A percentile compares a stretch with the other conserved stretches of the same genome.
phyloP scores from a whole-genome alignment of 208 protist genomes.

The Trypanosoma lewisi region DNA sequence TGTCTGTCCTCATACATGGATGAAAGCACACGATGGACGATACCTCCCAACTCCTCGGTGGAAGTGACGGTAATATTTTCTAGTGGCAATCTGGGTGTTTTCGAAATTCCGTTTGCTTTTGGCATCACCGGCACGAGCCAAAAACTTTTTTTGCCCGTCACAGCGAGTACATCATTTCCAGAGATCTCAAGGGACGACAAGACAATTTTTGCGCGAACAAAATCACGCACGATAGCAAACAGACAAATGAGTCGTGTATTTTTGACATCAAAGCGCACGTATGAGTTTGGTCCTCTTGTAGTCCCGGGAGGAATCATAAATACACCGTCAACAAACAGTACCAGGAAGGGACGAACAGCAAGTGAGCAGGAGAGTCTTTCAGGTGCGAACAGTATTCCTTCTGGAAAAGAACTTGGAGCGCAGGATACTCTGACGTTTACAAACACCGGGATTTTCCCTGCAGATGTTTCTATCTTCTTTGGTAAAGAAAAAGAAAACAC shows the following conservation, averaged over 20 bases:
- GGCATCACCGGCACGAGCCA: constrained; percentile 78
- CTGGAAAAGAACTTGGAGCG: constrained; percentile 3
- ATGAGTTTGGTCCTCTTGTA: constrained; percentile 95
- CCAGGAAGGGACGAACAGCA: neutral
- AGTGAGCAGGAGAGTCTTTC: neutral
- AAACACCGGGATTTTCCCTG: constrained; percentile 81
- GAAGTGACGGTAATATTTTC: constrained; percentile 81
- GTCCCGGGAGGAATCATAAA: constrained; percentile 32
- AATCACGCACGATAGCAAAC: constrained; percentile 27
- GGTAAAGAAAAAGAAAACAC: constrained; percentile 78
- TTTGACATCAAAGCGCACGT: constrained; percentile 60
- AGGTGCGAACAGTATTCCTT: neutral
- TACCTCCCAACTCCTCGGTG: constrained; percentile 64
- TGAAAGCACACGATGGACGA: constrained; percentile 82
- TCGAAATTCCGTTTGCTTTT: constrained; percentile 56
- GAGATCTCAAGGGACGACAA: constrained; percentile 86
- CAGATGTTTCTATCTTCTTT: constrained; percentile 78
- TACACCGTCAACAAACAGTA: neutral
- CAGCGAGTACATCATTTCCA: constrained; percentile 62
- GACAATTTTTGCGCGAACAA: constrained; percentile 75
- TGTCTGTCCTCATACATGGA: constrained; percentile 38
- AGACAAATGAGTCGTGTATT: constrained; percentile 58
- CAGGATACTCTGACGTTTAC: constrained; percentile 83
- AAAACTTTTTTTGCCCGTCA: constrained; percentile 44
- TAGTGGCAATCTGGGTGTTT: constrained; percentile 46